Evolutionary conservation across 139 green algal species (phyloP).

Genomic region (Picochlorum sp.): DNA sequence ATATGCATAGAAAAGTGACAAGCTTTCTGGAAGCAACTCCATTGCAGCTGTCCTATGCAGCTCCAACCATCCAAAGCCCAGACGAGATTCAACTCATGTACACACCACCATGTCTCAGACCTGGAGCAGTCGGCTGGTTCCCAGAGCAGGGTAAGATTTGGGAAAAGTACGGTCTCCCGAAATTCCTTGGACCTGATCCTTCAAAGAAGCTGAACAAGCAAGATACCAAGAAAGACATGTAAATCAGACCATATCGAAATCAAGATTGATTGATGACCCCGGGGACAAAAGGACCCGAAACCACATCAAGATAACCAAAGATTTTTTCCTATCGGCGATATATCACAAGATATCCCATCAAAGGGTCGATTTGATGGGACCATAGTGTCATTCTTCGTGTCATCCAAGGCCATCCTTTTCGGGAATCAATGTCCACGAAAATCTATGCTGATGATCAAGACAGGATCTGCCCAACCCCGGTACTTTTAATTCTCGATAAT

Average conservation of each 20-base stretch:
- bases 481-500: conserved; percentile 6
- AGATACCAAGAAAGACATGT: neutral
- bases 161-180: conserved; percentile 8
- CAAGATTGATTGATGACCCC: too few species aligned
- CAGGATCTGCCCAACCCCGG: neutral
- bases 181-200: neutral
- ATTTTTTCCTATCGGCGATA: too few species aligned
- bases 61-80: neutral
- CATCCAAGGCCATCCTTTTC: too few species aligned
- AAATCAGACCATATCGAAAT: too few species aligned
- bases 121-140: conserved; percentile 3
- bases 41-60: neutral
- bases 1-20: neutral
- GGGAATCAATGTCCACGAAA: too few species aligned
- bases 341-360: too few species aligned
- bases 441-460: too few species aligned
- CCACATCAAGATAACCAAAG: too few species aligned
- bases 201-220: conserved; percentile 2
- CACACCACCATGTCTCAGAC: neutral
- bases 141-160: neutral
- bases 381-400: too few species aligned
- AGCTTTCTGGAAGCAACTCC: neutral
- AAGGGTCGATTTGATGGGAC: too few species aligned
- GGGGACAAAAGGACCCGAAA: too few species aligned
- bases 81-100: neutral